phyloP scores from a whole-genome alignment of 2,329 filamentous ascomycete species.

The Zymoseptoria crescenta region DNA sequence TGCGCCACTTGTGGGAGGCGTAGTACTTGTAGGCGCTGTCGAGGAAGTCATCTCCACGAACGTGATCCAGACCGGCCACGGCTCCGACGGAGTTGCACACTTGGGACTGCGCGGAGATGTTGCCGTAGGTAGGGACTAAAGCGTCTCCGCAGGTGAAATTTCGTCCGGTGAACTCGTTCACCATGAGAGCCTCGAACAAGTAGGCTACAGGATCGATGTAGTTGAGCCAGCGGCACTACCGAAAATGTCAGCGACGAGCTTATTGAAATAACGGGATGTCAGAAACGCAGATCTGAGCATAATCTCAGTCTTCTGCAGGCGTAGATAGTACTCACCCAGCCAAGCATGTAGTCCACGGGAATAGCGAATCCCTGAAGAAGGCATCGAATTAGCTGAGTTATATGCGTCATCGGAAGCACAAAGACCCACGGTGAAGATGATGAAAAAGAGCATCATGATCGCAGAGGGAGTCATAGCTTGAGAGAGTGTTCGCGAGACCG shows the following conservation, averaged over 20 bases:
- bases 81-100: slow-evolving; percentile 39
- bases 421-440: slow-evolving; percentile 48
- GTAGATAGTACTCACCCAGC: slow-evolving; percentile 51
- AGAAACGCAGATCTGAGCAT: slow-evolving; percentile 38
- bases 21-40: slow-evolving; percentile 30
- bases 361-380: slow-evolving; percentile 50
- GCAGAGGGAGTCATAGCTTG: slow-evolving; percentile 51
- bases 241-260: background rate
- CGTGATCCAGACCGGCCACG: slow-evolving; percentile 31
- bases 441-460: slow-evolving; percentile 55
- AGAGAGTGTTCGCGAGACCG: slow-evolving; percentile 59
- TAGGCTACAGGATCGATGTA: slow-evolving; percentile 75
- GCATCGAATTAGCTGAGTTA: background rate
- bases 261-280: too few species aligned
- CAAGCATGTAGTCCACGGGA: slow-evolving; percentile 57
- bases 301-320: slow-evolving; percentile 53
- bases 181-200: slow-evolving; percentile 62
- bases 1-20: slow-evolving; percentile 39
- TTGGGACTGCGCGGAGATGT: slow-evolving; percentile 21
- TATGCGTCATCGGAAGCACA: background rate
- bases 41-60: slow-evolving; percentile 33
- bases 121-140: slow-evolving; percentile 40
- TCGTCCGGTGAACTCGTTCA: slow-evolving; percentile 67
- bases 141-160: slow-evolving; percentile 44
- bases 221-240: slow-evolving; percentile 65